phyloP scores from a whole-genome alignment of 139 green algal genomes.

The Deuterostichococcus epilithicus region DNA sequence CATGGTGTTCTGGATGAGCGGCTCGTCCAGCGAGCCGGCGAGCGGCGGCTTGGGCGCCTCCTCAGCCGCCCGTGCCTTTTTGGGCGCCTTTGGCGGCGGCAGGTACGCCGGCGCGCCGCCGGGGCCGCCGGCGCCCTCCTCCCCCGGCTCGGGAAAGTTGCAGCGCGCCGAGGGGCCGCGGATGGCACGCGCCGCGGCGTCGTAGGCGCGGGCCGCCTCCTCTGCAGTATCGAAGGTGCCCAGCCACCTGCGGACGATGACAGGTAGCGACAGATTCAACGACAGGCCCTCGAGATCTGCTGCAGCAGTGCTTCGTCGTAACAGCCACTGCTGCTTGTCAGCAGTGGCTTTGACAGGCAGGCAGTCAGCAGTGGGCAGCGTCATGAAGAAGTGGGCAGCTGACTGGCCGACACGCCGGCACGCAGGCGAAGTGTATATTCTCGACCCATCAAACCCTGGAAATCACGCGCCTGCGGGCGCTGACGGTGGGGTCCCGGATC shows the following conservation, averaged over 20 bases:
- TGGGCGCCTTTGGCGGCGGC: constrained; percentile 2
- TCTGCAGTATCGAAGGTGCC: constrained; percentile 96
- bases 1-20: constrained; percentile 24
- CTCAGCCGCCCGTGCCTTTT: background rate
- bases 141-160: constrained; percentile 76
- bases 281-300: too few species aligned
- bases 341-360: too few species aligned
- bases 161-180: constrained; percentile 75
- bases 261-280: too few species aligned
- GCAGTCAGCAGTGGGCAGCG: too few species aligned
- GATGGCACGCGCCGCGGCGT: constrained; percentile 86
- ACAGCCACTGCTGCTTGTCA: too few species aligned
- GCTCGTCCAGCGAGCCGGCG: constrained; percentile 6
- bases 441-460: background rate
- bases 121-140: background rate
- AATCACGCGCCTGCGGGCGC: constrained; percentile 59
- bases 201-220: constrained; percentile 89
- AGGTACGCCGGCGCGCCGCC: background rate
- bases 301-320: too few species aligned
- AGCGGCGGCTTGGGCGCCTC: background rate
- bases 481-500: constrained; percentile 91
- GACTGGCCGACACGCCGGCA: background rate
- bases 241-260: constrained; percentile 70
- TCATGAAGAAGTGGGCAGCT: too few species aligned
- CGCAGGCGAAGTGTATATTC: background rate